These are phyloP conservation scores for Cetraspora pellucida DNA, from an alignment of 192 early-diverging fungal species.

Conservation along the genomic window DNA sequence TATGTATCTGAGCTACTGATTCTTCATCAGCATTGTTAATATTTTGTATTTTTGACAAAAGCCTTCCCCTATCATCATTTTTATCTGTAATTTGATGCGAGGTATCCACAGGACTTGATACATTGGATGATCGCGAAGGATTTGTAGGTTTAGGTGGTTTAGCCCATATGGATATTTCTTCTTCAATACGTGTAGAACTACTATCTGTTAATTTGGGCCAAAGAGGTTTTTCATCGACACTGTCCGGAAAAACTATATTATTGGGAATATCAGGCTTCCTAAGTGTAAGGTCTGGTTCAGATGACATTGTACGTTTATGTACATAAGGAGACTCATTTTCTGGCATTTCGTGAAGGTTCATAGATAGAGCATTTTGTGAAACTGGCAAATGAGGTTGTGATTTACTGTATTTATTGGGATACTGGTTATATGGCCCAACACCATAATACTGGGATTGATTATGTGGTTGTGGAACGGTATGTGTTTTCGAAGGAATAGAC, in stretches of 20 bases:
- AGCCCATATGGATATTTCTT: slow-evolving; percentile 17
- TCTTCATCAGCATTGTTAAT: neutral
- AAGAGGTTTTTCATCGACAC: neutral
- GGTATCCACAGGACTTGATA: neutral
- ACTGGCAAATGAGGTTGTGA: slow-evolving; percentile 21
- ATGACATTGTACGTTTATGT: neutral
- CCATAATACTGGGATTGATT: neutral
- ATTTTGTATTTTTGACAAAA: too few species aligned
- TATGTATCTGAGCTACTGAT: neutral
- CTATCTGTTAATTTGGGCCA: neutral
- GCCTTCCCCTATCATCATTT: too few species aligned
- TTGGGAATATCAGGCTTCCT: neutral
- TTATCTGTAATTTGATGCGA: neutral
- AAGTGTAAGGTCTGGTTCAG: slow-evolving; percentile 7
- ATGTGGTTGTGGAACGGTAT: neutral
- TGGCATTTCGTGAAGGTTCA: neutral
- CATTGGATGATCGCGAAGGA: neutral
- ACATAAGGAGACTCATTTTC: neutral
- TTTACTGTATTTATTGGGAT: neutral
- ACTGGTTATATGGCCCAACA: too few species aligned
- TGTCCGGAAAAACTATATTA: neutral
- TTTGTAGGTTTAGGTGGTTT: slow-evolving; percentile 13
- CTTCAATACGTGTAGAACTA: neutral
- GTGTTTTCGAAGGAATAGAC: neutral
- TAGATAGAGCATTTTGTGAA: neutral